These are phyloP conservation scores for Teunomyces lycoperdinae DNA, from an alignment of 805 yeast genomes.

Conservation along the genomic window DNA sequence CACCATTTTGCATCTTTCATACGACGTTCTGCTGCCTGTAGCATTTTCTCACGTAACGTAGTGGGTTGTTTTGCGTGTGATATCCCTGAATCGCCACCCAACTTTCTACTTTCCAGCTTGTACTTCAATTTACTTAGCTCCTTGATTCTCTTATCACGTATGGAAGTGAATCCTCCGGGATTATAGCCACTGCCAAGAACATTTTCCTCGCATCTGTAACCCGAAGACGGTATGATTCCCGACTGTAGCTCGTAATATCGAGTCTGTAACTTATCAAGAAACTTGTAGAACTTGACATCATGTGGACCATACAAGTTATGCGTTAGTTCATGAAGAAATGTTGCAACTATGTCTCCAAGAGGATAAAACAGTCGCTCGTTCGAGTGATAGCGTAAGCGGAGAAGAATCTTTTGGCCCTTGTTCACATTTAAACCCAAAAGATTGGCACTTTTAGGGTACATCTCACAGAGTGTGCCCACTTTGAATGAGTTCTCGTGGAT, in stretches of 20 bases:
- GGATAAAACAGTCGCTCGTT: slow-evolving; percentile 59
- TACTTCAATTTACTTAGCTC: slow-evolving; percentile 38
- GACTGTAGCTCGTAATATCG: slow-evolving; percentile 47
- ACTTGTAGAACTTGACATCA: slow-evolving; percentile 63
- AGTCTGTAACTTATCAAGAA: slow-evolving; percentile 57
- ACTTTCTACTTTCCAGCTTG: slow-evolving; percentile 37
- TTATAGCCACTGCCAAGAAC: slow-evolving; percentile 37
- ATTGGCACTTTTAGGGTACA: slow-evolving; percentile 66
- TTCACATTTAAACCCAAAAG: slow-evolving; percentile 83
- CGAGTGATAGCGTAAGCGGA: slow-evolving; percentile 62
- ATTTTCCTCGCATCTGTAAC: slow-evolving; percentile 49
- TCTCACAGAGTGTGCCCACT: slow-evolving; percentile 71
- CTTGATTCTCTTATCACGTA: slow-evolving; percentile 38
- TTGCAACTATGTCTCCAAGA: slow-evolving; percentile 66
- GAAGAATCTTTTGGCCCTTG: slow-evolving; percentile 65
- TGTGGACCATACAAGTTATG: slow-evolving; percentile 84
- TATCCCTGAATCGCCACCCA: slow-evolving; percentile 18
- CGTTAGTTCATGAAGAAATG: slow-evolving; percentile 83
- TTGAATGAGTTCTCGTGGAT: slow-evolving; percentile 65
- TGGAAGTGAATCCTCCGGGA: slow-evolving; percentile 14
- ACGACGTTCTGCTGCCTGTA: slow-evolving; percentile 65
- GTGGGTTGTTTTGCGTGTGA: slow-evolving; percentile 2
- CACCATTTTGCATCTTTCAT: slow-evolving; percentile 53
- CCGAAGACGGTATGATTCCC: slow-evolving; percentile 43
- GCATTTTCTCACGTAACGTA: slow-evolving; percentile 42